Evolutionary conservation across 2,329 filamentous ascomycete genomes (phyloP).

Genomic region (Cytospora schulzeri): DNA sequence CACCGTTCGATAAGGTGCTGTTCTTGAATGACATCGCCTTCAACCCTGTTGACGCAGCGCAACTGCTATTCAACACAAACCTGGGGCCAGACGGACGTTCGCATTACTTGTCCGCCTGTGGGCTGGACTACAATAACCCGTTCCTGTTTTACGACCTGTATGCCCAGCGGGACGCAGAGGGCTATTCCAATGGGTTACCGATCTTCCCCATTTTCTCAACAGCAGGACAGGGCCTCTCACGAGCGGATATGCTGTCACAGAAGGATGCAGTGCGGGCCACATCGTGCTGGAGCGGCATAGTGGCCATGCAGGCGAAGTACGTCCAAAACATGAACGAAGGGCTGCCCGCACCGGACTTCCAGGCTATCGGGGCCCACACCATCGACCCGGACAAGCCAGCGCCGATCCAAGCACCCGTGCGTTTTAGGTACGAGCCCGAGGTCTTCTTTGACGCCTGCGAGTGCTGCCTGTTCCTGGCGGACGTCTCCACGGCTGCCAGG

Average conservation of each 20-base stretch:
- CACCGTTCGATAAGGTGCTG: slow-evolving; percentile 57
- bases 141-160: slow-evolving; percentile 75
- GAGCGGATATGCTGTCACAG: slow-evolving; percentile 63
- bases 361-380: slow-evolving; percentile 38
- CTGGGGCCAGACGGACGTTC: slow-evolving; percentile 51
- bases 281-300: slow-evolving; percentile 75
- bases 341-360: slow-evolving; percentile 39
- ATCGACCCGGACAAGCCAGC: slow-evolving; percentile 39
- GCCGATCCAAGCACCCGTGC: slow-evolving; percentile 44
- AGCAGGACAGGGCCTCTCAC: slow-evolving; percentile 54
- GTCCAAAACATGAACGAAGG: slow-evolving; percentile 49
- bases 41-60: slow-evolving; percentile 53
- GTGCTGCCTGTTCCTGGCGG: slow-evolving; percentile 61
- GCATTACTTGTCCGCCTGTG: slow-evolving; percentile 69
- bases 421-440: slow-evolving; percentile 61
- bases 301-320: slow-evolving; percentile 63
- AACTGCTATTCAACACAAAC: slow-evolving; percentile 65
- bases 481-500: slow-evolving; percentile 45
- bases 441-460: slow-evolving; percentile 66
- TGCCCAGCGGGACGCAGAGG: slow-evolving; percentile 68
- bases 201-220: slow-evolving; percentile 69
- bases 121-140: slow-evolving; percentile 69
- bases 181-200: slow-evolving; percentile 63
- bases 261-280: slow-evolving; percentile 68
- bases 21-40: slow-evolving; percentile 69